A percentile compares a stretch with the other conserved stretches of the same genome.
Evolutionary conservation across 805 yeast species (phyloP).

Genomic region (Starmerella sirachaensis): DNA sequence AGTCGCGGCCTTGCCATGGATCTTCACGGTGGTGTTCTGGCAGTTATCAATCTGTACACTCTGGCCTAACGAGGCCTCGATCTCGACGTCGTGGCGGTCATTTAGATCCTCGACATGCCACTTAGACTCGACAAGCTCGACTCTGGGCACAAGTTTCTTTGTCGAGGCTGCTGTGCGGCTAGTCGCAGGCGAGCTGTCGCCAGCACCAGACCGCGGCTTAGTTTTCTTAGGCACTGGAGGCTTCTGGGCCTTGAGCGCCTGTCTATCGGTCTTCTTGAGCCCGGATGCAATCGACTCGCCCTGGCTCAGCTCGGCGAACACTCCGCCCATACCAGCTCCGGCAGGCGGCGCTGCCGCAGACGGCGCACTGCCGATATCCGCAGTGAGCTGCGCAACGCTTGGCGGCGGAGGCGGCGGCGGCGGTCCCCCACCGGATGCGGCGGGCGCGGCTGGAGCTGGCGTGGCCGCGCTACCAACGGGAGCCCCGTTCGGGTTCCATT

Average conservation of each 20-base stretch:
- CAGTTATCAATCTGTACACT: constrained; percentile 83
- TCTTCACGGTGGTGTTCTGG: constrained; percentile 56
- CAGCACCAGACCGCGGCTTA: constrained; percentile 34
- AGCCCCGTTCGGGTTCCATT: constrained; percentile 53
- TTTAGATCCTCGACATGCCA: constrained; percentile 82
- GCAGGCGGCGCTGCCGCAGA: constrained; percentile 17
- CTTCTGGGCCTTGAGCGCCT: constrained; percentile 80
- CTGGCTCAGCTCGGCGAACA: constrained; percentile 77
- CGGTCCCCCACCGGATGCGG: constrained; percentile 31
- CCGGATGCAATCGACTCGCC: constrained; percentile 79
- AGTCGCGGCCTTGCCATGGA: constrained; percentile 86
- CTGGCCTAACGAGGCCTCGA: constrained; percentile 77
- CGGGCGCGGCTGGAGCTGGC: constrained; percentile 22
- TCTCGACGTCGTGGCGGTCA: constrained; percentile 47
- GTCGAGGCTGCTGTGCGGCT: constrained; percentile 15
- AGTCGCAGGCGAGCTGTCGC: constrained; percentile 16
- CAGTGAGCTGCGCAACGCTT: constrained; percentile 52
- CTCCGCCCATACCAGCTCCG: constrained; percentile 64
- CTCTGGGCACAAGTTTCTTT: constrained; percentile 39
- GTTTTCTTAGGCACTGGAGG: constrained; percentile 43
- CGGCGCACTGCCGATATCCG: constrained; percentile 22
- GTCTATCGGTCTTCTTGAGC: constrained; percentile 83
- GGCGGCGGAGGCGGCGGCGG: constrained; percentile 92
- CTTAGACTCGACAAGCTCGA: constrained; percentile 71
- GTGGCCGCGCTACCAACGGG: constrained; percentile 19